Percentiles rank a stretch among this genome's conserved stretches.
Conservation (phyloP, 164 flowering plant genomes). For the Nelumbo lutea region DNA sequence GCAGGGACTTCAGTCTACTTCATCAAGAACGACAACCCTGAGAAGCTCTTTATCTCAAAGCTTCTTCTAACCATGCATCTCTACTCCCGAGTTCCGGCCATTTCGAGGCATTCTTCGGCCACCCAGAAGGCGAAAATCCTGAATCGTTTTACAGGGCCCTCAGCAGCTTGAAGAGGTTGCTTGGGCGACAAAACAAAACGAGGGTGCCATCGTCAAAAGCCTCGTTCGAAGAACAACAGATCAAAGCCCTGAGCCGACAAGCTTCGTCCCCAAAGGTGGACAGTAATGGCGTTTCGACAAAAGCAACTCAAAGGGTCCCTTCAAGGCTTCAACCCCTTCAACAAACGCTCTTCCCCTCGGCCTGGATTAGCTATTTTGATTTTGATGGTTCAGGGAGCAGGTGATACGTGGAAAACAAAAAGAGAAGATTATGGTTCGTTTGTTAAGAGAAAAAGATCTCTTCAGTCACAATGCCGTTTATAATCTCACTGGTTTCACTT, state of each 20-base stretch:
- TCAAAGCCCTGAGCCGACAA: constrained; percentile 28
- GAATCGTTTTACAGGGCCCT: constrained; percentile 27
- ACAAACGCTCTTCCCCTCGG: constrained; percentile 14
- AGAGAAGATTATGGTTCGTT: no score
- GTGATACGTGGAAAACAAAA: no score
- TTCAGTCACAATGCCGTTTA: no score
- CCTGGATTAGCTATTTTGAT: no score
- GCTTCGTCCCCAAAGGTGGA: constrained; percentile 5
- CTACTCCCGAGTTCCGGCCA: constrained; percentile 23
- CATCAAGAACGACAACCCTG: constrained; percentile 20
- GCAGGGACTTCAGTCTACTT: constrained; percentile 27
- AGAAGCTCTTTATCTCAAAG: constrained; percentile 20
- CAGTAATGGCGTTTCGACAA: constrained; percentile 23
- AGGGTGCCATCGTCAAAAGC: constrained; percentile 31
- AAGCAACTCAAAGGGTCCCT: constrained; percentile 15
- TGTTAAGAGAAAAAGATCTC: no score
- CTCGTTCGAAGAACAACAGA: constrained; percentile 24
- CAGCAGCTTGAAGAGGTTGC: constrained; percentile 28
- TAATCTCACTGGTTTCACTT: no score
- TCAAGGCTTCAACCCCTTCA: constrained; percentile 22
- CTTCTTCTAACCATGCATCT: constrained; percentile 20
- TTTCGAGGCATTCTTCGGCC: constrained; percentile 23
- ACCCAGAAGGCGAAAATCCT: constrained; percentile 22
- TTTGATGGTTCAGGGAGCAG: no score
- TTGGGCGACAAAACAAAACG: constrained; percentile 21